These are phyloP conservation scores for Aspergillus novoparasiticus DNA, from an alignment of 2,329 filamentous ascomycete species.

Conservation along the genomic window DNA sequence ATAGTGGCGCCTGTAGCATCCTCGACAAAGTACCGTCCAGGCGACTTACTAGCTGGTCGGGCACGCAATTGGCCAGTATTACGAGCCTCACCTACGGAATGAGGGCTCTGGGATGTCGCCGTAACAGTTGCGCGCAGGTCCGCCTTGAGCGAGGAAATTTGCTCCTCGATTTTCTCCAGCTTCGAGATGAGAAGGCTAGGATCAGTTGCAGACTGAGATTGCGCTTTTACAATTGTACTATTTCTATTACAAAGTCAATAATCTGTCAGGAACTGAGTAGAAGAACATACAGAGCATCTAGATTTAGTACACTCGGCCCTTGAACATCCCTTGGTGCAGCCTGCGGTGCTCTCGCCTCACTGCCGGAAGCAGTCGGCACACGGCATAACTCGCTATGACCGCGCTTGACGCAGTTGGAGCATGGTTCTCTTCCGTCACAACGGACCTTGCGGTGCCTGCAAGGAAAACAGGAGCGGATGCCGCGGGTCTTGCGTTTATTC, in stretches of 20 bases:
- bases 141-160: conserved; percentile 24
- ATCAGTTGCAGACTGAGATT: background rate
- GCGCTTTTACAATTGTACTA: background rate
- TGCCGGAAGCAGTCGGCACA: conserved; percentile 13
- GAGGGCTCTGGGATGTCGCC: background rate
- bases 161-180: conserved; percentile 24
- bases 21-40: conserved; percentile 24
- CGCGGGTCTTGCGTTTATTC: conserved; percentile 24
- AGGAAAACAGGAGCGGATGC: conserved; percentile 28
- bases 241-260: background rate
- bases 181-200: conserved; percentile 11
- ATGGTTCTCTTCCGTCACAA: conserved; percentile 22
- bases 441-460: conserved; percentile 27
- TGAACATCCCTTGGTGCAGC: background rate
- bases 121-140: conserved; percentile 16
- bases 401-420: conserved; percentile 22
- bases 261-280: background rate
- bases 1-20: conserved; percentile 27
- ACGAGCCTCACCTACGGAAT: background rate
- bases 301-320: conserved; percentile 4
- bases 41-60: conserved; percentile 13
- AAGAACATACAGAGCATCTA: background rate
- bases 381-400: conserved; percentile 25
- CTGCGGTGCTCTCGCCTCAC: background rate
- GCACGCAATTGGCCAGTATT: background rate